Conservation (phyloP, 176 grass and related monocot genomes). For the Poa pratensis region DNA sequence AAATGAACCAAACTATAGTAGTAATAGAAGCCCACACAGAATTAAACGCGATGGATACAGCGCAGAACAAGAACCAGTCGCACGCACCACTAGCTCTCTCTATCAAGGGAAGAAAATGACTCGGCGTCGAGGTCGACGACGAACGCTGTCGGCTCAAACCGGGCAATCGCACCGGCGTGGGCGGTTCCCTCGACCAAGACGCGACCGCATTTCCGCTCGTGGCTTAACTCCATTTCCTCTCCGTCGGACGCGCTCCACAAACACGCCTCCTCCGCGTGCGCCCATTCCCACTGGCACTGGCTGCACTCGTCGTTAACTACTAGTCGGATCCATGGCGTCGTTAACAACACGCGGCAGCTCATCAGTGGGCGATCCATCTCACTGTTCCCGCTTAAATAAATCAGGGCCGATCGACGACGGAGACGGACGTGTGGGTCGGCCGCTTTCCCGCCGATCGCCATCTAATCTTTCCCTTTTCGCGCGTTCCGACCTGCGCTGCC, state of each 20-base stretch:
- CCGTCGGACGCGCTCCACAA: no score
- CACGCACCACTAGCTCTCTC: no score
- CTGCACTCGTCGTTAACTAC: background rate
- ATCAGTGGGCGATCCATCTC: background rate
- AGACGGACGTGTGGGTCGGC: constrained; percentile 23
- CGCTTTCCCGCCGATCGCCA: constrained; percentile 10
- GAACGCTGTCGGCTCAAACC: no score
- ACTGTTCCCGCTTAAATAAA: background rate
- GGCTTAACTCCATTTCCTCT: background rate
- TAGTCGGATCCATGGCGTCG: background rate
- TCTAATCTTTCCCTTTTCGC: background rate
- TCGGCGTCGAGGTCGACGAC: no score
- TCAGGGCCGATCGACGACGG: background rate
- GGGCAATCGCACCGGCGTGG: no score
- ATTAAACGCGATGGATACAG: no score
- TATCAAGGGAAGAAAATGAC: no score
- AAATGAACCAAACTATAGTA: no score
- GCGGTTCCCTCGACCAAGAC: background rate
- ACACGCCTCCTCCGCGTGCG: background rate
- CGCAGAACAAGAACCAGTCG: background rate
- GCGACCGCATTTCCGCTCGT: background rate
- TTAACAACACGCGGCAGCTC: background rate
- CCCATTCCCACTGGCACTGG: background rate
- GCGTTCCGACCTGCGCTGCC: constrained; percentile 30
- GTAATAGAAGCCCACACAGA: no score